These are phyloP conservation scores for Moniliophthora roreri DNA, from an alignment of 1,284 basidiomycete species.

Conservation along the genomic window DNA sequence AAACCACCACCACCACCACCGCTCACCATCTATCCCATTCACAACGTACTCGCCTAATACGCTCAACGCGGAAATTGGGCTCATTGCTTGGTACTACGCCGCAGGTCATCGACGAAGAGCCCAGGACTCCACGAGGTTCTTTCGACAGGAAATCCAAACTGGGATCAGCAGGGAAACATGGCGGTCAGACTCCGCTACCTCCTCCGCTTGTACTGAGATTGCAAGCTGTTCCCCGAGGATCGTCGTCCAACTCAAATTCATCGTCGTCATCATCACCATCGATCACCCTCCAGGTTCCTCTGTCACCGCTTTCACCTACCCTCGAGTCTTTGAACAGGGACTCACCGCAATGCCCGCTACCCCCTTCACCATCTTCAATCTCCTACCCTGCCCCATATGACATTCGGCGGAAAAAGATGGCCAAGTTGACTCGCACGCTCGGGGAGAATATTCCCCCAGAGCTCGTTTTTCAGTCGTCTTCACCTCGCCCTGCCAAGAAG, in stretches of 20 bases:
- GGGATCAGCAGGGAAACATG: no score
- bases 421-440: slow-evolving; percentile 42
- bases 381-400: slow-evolving; percentile 8
- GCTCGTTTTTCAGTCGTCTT: slow-evolving; percentile 24
- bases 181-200: slow-evolving; percentile 7
- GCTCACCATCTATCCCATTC: no score
- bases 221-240: slow-evolving; percentile 1
- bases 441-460: slow-evolving; percentile 43
- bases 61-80: no score
- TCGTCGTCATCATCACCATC: neutral
- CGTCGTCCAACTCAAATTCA: neutral
- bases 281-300: neutral
- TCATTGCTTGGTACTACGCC: no score
- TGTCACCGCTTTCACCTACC: slow-evolving; percentile 10
- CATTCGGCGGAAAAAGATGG: slow-evolving; percentile 35
- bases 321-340: neutral
- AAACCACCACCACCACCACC: no score
- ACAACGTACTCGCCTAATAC: no score
- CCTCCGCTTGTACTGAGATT: slow-evolving; percentile 10
- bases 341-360: no score
- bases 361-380: neutral
- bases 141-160: no score
- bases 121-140: no score
- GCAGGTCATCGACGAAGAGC: no score
- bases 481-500: neutral